These are phyloP conservation scores for Zizania palustris DNA, from an alignment of 202 grass and related monocot genomes.

Conservation along the genomic window DNA sequence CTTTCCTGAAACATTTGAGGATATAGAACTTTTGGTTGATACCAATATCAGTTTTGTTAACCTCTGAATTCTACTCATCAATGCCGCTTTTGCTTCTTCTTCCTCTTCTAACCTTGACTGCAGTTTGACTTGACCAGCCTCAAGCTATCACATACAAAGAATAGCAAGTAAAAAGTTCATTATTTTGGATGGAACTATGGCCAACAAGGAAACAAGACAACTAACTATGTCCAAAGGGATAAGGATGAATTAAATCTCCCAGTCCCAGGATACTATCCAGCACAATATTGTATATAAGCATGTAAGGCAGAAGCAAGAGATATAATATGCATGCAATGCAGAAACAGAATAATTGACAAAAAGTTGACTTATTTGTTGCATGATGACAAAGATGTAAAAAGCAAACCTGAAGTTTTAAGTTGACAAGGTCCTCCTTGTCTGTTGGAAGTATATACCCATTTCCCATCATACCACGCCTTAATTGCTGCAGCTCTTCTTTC, in stretches of 20 bases:
- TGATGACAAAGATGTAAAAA: conserved; percentile 35
- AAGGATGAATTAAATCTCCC: conserved; percentile 8
- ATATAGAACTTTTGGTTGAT: conserved; percentile 93
- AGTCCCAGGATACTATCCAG: conserved; percentile 2
- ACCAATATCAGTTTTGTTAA: conserved; percentile 96
- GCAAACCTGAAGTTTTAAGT: conserved; percentile 92
- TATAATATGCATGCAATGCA: too few species aligned
- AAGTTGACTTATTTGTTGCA: conserved; percentile 5
- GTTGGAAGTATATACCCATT: conserved; percentile 63
- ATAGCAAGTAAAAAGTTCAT: conserved; percentile 23
- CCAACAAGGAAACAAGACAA: background rate
- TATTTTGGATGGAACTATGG: conserved; percentile 13
- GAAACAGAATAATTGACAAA: conserved; percentile 37
- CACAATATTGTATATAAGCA: conserved; percentile 4
- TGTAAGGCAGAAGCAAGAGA: background rate
- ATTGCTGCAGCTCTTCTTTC: conserved; percentile 95
- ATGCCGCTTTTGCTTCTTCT: conserved; percentile 98
- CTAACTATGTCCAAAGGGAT: conserved; percentile 17
- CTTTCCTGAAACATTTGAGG: conserved; percentile 71
- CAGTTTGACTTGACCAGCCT: conserved; percentile 97
- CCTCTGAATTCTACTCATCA: conserved; percentile 96
- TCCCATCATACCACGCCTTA: conserved; percentile 87
- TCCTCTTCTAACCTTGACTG: conserved; percentile 97
- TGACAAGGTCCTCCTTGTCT: conserved; percentile 92
- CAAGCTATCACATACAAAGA: conserved; percentile 63